Evolutionary conservation across 352 stramenopile genomes (phyloP).

Genomic region (Globisporangium cylindrosporum): DNA sequence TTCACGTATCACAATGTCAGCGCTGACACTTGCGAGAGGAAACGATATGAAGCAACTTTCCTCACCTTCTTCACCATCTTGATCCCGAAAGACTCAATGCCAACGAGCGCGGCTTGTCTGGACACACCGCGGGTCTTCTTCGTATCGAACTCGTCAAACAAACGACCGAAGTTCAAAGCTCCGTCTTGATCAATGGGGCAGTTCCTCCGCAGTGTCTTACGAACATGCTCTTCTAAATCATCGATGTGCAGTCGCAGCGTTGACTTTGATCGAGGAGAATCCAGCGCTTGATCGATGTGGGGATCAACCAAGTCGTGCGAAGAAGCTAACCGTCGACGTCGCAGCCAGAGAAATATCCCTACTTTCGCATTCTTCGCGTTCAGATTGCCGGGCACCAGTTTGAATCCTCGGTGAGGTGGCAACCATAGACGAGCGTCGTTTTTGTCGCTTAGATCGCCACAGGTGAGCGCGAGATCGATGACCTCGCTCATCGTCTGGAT

Average conservation of each 20-base stretch:
- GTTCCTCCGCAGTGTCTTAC: constrained; percentile 62
- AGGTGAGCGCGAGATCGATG: constrained; percentile 63
- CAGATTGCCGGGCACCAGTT: constrained; percentile 62
- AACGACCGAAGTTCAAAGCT: constrained; percentile 61
- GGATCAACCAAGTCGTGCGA: constrained; percentile 57
- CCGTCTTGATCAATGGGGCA: constrained; percentile 76
- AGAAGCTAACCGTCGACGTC: constrained; percentile 31
- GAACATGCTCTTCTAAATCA: constrained; percentile 66
- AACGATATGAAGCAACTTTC: not conserved
- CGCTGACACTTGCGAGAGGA: not conserved
- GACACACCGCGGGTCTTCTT: constrained; percentile 58
- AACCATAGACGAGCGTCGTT: constrained; percentile 66
- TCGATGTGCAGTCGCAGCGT: constrained; percentile 56
- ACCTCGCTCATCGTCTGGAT: constrained; percentile 54
- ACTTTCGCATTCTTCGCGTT: constrained; percentile 56
- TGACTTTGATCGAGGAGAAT: constrained; percentile 39
- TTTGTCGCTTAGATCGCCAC: constrained; percentile 62
- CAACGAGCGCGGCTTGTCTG: constrained; percentile 42
- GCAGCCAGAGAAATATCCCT: constrained; percentile 70
- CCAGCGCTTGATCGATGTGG: constrained; percentile 28
- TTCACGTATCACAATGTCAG: constrained; percentile 1
- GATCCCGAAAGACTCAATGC: constrained; percentile 67
- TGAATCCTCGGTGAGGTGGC: constrained; percentile 69
- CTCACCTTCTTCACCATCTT: constrained; percentile 75
- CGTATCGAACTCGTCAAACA: constrained; percentile 76